phyloP scores from a whole-genome alignment of 1,284 basidiomycete species.

The Rhodofomes roseus region DNA sequence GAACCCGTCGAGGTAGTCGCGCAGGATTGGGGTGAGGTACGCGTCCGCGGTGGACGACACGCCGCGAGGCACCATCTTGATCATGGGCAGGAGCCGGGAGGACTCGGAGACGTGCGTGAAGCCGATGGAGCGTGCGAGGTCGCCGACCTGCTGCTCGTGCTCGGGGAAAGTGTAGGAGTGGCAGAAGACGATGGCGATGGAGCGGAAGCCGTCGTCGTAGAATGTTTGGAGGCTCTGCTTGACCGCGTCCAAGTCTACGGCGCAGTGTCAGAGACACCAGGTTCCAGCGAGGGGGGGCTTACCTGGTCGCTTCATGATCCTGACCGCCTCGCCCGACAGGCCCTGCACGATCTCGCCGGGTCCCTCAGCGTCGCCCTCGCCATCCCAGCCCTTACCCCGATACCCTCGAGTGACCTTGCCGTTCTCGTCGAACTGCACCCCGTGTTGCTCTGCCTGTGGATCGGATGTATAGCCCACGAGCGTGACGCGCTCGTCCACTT shows the following conservation, averaged over 20 bases:
- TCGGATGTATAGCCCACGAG: conserved; percentile 92
- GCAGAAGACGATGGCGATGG: conserved; percentile 82
- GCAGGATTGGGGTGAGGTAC: conserved; percentile 90
- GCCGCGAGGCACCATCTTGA: conserved; percentile 92
- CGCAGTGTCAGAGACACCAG: not conserved
- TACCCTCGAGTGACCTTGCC: conserved; percentile 71
- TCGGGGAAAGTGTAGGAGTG: conserved; percentile 92
- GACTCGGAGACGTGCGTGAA: conserved; percentile 90
- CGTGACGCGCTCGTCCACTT: conserved; percentile 94
- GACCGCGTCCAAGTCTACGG: conserved; percentile 47
- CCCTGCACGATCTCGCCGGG: conserved; percentile 80
- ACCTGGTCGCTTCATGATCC: conserved; percentile 79
- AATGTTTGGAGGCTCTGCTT: conserved; percentile 62
- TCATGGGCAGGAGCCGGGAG: conserved; percentile 88
- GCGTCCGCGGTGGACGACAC: conserved; percentile 94
- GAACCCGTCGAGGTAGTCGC: conserved; percentile 89
- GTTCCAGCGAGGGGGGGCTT: conserved; percentile 13
- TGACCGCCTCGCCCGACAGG: conserved; percentile 88
- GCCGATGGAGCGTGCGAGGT: conserved; percentile 73
- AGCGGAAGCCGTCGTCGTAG: conserved; percentile 76
- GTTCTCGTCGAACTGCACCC: conserved; percentile 68
- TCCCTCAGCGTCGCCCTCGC: conserved; percentile 61
- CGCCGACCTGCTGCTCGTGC: conserved; percentile 74
- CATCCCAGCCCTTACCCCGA: conserved; percentile 72
- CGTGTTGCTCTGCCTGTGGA: conserved; percentile 73